Base-by-base conservation (phyloP, 768 basidiomycete genomes). In the Rhizopogon vinicolor region DNA sequence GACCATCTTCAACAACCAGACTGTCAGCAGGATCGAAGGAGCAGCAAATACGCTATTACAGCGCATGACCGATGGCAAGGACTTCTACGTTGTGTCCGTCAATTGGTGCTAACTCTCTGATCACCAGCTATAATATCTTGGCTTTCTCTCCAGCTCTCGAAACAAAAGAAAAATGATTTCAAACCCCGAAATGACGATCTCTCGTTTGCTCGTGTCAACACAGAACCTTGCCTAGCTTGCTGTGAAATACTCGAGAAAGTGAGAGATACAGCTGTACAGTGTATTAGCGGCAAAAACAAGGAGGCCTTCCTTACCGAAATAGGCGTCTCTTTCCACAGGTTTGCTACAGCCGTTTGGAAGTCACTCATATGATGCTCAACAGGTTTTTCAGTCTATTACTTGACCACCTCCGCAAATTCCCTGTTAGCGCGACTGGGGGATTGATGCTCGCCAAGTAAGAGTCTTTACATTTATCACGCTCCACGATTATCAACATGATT, bases 391-490 rank as follows among this genome's bases (percentile, higher is more conserved):
- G 96, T 56, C 78, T 95, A 12, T 80, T 99, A 6, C 79, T 99
- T 48, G 97, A 98, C 41, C 97, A 99, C 67, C 78, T 97, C 54
- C 89, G 90, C 65, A 98, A 93, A 72, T 98, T 98, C 74, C 91
- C 93, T 2, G 94, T 99, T 52, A 97, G 89, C 61, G 94, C 95
- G 1, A 93, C 94, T 1, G 97, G 97, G 41, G 97, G 96, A 14
- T 75, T 99, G 51, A 96, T 98, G 92, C 86, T 99, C 41, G 96
- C 97, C 22, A 99, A 98, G 94, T 95, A 60, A 57, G 85, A 75
- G 40, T 41, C 48, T 41, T 44, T 9, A 41, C 19, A 6, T 22
- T 25, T n/a, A 25, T 58, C 5, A 14, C 25, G 22, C 42, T 45
- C 53, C 4, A 44, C 54, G 28, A 39, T 53, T n/a, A 29, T 40